Evolutionary conservation across 192 early-diverging fungal genomes (phyloP).

Genomic region (Gorgonomyces haynaldii): DNA sequence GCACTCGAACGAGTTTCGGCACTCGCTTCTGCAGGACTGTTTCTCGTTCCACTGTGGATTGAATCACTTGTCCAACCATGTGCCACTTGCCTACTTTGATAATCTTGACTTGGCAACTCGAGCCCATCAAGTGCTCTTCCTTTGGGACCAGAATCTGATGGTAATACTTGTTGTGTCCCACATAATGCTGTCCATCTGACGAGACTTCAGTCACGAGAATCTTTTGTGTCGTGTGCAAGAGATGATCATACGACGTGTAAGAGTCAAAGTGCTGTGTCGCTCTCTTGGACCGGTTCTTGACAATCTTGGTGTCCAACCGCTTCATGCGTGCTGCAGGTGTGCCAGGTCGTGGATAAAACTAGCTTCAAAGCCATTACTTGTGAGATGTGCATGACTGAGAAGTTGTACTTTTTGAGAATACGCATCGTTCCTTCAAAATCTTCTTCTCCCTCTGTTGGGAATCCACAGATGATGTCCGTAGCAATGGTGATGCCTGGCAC

Average conservation of each 20-base stretch:
- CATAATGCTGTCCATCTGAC: conserved; percentile 30
- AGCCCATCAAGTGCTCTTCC: conserved; percentile 24
- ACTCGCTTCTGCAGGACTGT: conserved; percentile 1
- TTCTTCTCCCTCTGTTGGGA: conserved; percentile 39
- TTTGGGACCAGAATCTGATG: conserved; percentile 36
- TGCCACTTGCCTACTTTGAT: conserved; percentile 26
- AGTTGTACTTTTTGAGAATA: conserved; percentile 26
- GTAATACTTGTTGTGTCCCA: conserved; percentile 43
- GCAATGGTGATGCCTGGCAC: conserved; percentile 35
- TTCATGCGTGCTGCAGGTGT: conserved; percentile 45
- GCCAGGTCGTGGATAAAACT: conserved; percentile 49
- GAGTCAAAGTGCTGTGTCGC: conserved; percentile 33
- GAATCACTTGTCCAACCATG: conserved; percentile 21
- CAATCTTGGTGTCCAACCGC: conserved; percentile 22
- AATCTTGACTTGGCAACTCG: conserved; percentile 20
- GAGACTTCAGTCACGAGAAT: conserved; percentile 38
- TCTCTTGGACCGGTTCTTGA: conserved; percentile 37
- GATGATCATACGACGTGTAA: conserved; percentile 20
- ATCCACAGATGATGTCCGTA: conserved; percentile 50
- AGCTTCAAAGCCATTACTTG: too few relatives aligned
- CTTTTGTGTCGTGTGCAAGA: conserved; percentile 12
- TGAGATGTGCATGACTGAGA: conserved; percentile 44
- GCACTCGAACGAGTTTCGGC: conserved; percentile 1
- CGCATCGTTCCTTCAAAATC: conserved; percentile 40
- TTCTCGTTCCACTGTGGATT: background rate